Conservation (phyloP, 768 basidiomycete genomes). For the Hypholoma fasciculare region DNA sequence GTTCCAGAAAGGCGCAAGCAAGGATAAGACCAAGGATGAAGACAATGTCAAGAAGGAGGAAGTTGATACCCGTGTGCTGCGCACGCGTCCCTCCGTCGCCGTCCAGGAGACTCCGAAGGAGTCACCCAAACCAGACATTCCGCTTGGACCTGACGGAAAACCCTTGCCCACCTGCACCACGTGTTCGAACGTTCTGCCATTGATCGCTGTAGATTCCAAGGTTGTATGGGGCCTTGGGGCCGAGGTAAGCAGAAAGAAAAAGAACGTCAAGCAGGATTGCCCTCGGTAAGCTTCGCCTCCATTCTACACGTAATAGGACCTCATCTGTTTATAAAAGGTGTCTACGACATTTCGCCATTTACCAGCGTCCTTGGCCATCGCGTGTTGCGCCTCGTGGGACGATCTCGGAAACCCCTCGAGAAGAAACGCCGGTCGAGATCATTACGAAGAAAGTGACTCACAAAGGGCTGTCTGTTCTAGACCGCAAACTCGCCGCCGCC, state of each 20-base stretch:
- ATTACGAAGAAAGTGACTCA: constrained; percentile 49
- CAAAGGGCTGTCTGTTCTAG: constrained; percentile 49
- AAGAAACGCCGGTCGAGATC: constrained; percentile 49
- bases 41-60: constrained; percentile 50
- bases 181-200: constrained; percentile 69
- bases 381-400: constrained; percentile 54
- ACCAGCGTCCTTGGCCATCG: constrained; percentile 68
- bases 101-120: constrained; percentile 37
- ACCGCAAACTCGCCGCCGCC: constrained; percentile 53
- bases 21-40: constrained; percentile 31
- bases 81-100: constrained; percentile 43
- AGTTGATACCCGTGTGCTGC: constrained; percentile 49
- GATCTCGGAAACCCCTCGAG: constrained; percentile 48
- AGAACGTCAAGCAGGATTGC: constrained; percentile 67
- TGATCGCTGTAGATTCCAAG: constrained; percentile 73
- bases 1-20: constrained; percentile 22
- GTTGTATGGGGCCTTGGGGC: constrained; percentile 72
- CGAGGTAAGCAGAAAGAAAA: constrained; percentile 57
- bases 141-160: constrained; percentile 64
- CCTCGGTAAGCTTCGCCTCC: constrained; percentile 55
- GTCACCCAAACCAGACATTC: constrained; percentile 40
- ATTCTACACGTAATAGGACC: not conserved
- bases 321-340: constrained; percentile 44
- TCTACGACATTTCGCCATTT: constrained; percentile 79
- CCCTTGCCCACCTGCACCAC: constrained; percentile 71